These are phyloP conservation scores for Pseudocercospora vitis DNA, from an alignment of 2,329 filamentous ascomycete genomes.

Conservation along the genomic window DNA sequence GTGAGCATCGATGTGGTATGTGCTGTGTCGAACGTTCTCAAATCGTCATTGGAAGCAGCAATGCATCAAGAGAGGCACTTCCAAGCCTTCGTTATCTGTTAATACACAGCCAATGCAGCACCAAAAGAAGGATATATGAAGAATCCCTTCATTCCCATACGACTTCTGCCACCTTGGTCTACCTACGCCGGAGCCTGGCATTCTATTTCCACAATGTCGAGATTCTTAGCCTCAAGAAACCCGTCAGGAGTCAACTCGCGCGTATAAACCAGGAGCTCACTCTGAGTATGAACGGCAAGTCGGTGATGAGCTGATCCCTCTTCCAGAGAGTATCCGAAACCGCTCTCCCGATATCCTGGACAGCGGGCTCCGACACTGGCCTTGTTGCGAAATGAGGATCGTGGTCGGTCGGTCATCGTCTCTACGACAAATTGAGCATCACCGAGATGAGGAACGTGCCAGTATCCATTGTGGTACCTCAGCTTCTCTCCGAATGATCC, in stretches of 20 bases:
- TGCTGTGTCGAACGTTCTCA: too few species aligned
- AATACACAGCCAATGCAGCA: constrained; percentile 1
- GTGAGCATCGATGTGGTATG: too few species aligned
- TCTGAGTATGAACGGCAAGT: constrained; percentile 28
- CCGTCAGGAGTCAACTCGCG: constrained; percentile 16
- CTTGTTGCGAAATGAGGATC: constrained; percentile 35
- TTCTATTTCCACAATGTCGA: constrained; percentile 10
- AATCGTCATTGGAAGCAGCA: too few species aligned
- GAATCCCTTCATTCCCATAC: background rate
- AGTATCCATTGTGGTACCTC: constrained; percentile 31
- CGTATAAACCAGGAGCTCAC: constrained; percentile 28
- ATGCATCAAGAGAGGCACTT: too few species aligned
- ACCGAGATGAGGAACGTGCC: constrained; percentile 34
- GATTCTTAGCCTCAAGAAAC: constrained; percentile 2
- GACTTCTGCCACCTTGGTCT: background rate
- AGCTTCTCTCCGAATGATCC: constrained; percentile 24
- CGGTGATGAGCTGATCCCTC: constrained; percentile 30
- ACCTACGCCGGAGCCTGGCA: constrained; percentile 5
- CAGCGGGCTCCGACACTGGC: constrained; percentile 27
- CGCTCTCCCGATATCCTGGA: constrained; percentile 28
- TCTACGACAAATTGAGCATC: constrained; percentile 25
- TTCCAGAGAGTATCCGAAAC: constrained; percentile 29
- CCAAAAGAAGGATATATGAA: constrained; percentile 11
- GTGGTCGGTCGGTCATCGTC: constrained; percentile 23
- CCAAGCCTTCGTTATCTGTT: constrained; percentile 15